phyloP scores from a whole-genome alignment of 2,329 filamentous ascomycete genomes.

The Xylariaceae sp. region DNA sequence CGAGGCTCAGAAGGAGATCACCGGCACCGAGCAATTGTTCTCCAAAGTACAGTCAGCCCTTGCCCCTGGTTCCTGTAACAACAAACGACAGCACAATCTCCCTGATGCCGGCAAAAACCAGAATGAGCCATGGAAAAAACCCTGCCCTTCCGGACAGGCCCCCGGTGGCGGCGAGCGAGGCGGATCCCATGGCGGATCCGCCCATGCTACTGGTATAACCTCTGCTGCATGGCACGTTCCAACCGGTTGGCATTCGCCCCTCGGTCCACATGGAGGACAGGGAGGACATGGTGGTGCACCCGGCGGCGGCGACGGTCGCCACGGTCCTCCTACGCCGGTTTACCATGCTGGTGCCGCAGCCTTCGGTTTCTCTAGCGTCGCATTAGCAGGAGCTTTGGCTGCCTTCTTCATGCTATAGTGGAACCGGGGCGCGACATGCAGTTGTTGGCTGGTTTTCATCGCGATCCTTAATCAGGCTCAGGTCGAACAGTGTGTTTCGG shows the following conservation, averaged over 20 bases:
- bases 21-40: conserved; percentile 7
- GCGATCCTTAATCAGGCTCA: no score
- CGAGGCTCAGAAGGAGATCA: conserved; percentile 6
- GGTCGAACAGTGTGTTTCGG: no score
- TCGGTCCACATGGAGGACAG: no score
- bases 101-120: background rate
- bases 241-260: background rate
- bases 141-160: no score
- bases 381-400: background rate
- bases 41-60: conserved; percentile 2
- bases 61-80: conserved; percentile 11
- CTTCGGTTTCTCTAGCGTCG: background rate
- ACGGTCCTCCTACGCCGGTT: conserved; percentile 1
- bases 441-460: no score
- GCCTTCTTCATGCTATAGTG: conserved; percentile 3
- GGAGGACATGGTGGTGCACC: background rate
- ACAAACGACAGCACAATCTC: conserved; percentile 5
- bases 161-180: background rate
- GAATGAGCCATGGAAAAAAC: background rate
- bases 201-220: background rate
- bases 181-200: background rate
- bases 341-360: background rate
- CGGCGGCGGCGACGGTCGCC: background rate
- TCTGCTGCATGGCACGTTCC: conserved; percentile 5
- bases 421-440: no score